These are phyloP conservation scores for Globisporangium heterothallicum DNA, from an alignment of 352 stramenopile genomes.

Conservation along the genomic window DNA sequence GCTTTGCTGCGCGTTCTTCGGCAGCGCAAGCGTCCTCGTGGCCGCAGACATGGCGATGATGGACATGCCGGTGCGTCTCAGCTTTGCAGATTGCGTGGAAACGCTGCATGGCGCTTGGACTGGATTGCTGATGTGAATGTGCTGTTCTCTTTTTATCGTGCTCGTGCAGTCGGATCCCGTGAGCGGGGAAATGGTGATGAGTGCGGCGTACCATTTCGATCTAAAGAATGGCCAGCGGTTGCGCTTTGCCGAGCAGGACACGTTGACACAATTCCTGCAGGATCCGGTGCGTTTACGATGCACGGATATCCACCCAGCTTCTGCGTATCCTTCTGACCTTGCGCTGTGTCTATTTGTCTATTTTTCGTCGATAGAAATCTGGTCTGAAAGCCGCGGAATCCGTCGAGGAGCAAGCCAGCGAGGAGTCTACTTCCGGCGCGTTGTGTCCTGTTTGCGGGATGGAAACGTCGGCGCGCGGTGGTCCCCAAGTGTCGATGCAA, in stretches of 20 bases:
- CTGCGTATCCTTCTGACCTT: too few relatives aligned
- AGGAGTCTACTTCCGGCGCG: conserved; percentile 13
- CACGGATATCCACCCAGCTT: too few relatives aligned
- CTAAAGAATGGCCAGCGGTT: conserved; percentile 63
- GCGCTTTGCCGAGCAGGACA: conserved; percentile 50
- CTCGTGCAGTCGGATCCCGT: conserved; percentile 45
- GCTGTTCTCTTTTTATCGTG: neutral
- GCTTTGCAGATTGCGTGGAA: too few relatives aligned
- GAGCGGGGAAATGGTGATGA: conserved; percentile 69
- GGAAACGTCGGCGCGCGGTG: conserved; percentile 39
- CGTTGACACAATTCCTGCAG: conserved; percentile 41
- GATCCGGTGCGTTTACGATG: conserved; percentile 31
- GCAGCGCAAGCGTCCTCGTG: neutral
- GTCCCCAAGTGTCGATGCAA: conserved; percentile 45
- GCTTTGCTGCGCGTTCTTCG: conserved; percentile 7
- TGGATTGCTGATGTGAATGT: neutral
- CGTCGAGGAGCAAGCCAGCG: conserved; percentile 6
- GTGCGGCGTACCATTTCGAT: conserved; percentile 39
- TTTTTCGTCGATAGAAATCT: conserved; percentile 23
- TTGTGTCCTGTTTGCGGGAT: conserved; percentile 71
- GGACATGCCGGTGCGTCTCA: conserved; percentile 61
- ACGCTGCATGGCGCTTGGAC: conserved; percentile 1
- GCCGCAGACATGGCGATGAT: conserved; percentile 29
- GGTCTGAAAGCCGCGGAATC: conserved; percentile 41
- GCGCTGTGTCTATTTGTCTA: neutral